phyloP scores from a whole-genome alignment of 257 asterid species.

The Primulina eburnea region DNA sequence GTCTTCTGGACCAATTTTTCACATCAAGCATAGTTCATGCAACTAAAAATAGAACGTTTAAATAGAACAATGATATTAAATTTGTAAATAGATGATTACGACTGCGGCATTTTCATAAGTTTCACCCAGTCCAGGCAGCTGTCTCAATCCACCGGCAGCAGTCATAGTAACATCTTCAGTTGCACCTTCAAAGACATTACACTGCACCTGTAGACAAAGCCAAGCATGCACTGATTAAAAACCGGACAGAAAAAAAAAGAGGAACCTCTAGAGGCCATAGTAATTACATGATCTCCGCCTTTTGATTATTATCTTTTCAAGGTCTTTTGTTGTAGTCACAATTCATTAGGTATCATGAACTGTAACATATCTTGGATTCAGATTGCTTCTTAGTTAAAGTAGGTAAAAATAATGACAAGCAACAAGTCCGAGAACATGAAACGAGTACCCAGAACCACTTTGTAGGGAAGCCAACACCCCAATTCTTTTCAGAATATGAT shows the following conservation, averaged over 20 bases:
- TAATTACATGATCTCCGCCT: neutral
- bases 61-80: too few relatives aligned
- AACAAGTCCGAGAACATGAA: too few relatives aligned
- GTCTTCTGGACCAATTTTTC: neutral
- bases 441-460: slow-evolving; percentile 92
- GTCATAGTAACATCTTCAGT: slow-evolving; percentile 84
- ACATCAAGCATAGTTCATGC: too few relatives aligned
- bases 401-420: too few relatives aligned
- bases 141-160: slow-evolving; percentile 88
- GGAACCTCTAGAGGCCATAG: too few relatives aligned
- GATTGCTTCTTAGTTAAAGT: too few relatives aligned
- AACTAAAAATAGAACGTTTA: too few relatives aligned
- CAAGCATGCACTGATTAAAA: slow-evolving; percentile 10
- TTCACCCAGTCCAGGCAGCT: slow-evolving; percentile 70
- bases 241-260: too few relatives aligned
- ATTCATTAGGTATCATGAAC: slow-evolving; percentile 1
- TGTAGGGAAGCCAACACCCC: slow-evolving; percentile 97
- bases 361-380: neutral
- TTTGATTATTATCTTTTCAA: neutral
- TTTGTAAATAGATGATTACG: too few relatives aligned
- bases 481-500: slow-evolving; percentile 91
- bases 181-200: slow-evolving; percentile 91
- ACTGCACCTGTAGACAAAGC: slow-evolving; percentile 59
- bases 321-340: slow-evolving; percentile 7
- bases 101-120: slow-evolving; percentile 68